Evolutionary conservation across 495 filamentous ascomycete genomes (phyloP).

Genomic region (Hypoxylon fragiforme): DNA sequence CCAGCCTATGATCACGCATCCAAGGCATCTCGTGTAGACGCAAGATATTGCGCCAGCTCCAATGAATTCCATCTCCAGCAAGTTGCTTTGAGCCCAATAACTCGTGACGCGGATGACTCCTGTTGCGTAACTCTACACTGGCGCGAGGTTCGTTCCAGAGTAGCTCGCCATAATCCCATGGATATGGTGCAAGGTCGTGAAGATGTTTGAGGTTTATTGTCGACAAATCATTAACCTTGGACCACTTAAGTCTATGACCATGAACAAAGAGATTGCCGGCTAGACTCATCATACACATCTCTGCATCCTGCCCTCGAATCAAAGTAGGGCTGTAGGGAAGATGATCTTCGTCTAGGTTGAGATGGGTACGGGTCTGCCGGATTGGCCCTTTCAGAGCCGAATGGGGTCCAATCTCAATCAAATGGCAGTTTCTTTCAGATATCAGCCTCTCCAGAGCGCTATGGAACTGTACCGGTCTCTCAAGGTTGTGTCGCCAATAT

Average conservation of each 20-base stretch:
- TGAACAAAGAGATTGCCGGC: constrained; percentile 42
- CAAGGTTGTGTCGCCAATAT: constrained; percentile 57
- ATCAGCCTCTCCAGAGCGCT: constrained; percentile 34
- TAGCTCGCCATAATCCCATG: constrained; percentile 43
- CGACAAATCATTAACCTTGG: not conserved
- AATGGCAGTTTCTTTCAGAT: constrained; percentile 18
- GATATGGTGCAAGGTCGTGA: constrained; percentile 44
- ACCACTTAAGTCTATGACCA: constrained; percentile 36
- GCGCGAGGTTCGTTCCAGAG: constrained; percentile 47
- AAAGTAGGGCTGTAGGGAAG: constrained; percentile 20
- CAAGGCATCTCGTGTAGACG: constrained; percentile 41
- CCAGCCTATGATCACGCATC: constrained; percentile 50
- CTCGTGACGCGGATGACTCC: constrained; percentile 23
- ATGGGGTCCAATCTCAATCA: constrained; percentile 70
- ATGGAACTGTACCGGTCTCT: constrained; percentile 52
- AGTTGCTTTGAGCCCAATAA: constrained; percentile 19
- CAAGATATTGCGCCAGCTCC: constrained; percentile 30
- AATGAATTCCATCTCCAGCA: constrained; percentile 20
- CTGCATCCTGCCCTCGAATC: constrained; percentile 2
- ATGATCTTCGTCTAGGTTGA: not conserved
- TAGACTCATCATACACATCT: constrained; percentile 22
- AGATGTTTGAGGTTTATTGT: not conserved
- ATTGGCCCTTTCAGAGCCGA: constrained; percentile 60
- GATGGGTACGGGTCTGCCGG: constrained; percentile 45
- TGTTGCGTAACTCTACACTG: constrained; percentile 38